Base-by-base conservation (phyloP, 306 rosid species). In the Mimosa bimucronata region DNA sequence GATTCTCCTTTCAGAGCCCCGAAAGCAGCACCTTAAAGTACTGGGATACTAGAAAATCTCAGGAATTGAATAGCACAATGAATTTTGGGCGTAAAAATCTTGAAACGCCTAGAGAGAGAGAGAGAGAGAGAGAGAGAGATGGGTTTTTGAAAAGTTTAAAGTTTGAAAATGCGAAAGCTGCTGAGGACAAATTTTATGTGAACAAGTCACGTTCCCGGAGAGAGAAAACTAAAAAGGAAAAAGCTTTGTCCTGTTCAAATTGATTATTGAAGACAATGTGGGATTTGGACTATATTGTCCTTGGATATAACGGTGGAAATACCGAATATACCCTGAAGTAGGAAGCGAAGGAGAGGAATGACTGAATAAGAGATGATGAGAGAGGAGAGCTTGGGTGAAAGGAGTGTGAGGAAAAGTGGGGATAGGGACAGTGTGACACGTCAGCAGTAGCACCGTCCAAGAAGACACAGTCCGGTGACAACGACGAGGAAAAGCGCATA, bases 141-240 rank as follows among this genome's bases (percentile, higher is more conserved):
- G 77, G 84, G 62, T 8, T 9, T 55, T 55, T 3, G 5, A 34
- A 21, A 55, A 55, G 79, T n/a, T 16, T 34, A 5, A 68, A 42
- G 73, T 84, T 80, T 86, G 89, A 89, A 90, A 71, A 76, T 76
- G 53, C 61, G 62, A 87, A 90, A 81, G 89, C 82, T 82, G 88
- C 80, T 78, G 7, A 80, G 86, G 94, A 91, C 98, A 92, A 94
- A 91, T 18, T 76, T 64, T 52, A 85, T 85, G 91, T 86, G 88
- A 1, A 19, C 83, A 18, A 82, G 82, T 85, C 86, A 71, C 87
- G 82, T 61, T 3, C 75, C 34, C 66, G 28, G 77, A 68, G 84
- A 52, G 29, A 77, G 77, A 11, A 3, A 0, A 7, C 5, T 14
- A 48, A 15, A 19, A 8, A n/a, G 9, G 80, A 44, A 78, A 50